Evolutionary conservation across 1,284 basidiomycete genomes (phyloP), one percentile per base, ranked within the genome.

Genomic region (Marasmius oreades): DNA sequence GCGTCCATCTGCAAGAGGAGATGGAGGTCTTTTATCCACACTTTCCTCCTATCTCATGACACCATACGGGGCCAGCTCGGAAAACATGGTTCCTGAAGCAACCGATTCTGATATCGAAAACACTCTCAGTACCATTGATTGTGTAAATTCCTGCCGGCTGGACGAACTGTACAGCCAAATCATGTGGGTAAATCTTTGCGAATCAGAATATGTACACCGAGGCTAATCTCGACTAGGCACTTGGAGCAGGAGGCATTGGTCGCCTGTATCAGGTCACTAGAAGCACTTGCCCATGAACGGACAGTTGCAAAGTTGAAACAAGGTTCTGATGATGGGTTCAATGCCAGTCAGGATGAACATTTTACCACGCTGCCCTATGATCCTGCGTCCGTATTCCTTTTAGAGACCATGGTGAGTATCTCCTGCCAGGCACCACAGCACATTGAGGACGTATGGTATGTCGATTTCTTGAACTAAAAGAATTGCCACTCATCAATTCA

Each of bases 1-100:
- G n/a, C 80, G 82, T 24, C 72, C 83, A 22, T 77, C 85, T 53
- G 76, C 86, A 16, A 76, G 93, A 63, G 81, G 81, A 47, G 95
- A 98, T 60, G 90, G 90, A 55, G 97, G 97, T 18, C 77, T 99
- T 23, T 79, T 99, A 22, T 98, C 95, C 23, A 88, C 97, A 0
- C 73, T 99, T 51, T 98, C 96, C 1, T 97, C 94, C 0, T 99
- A 99, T 71, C 80, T 99, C 58, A 86, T 99, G 77, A 97, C 95
- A 14, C 97, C 97, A 0, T 98, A 98, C 67, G 81, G 83, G 24
- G 71, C 82, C 22, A 86, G 81, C 63, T 77, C 81, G 6, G 92
- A 95, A 24, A 78, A 83, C 18, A 71, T 88, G 14, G 82, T 93
- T 2, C 91, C 93, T 10, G 88, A 92, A 57, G 90, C 88, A 26